Base-by-base conservation (phyloP, 768 basidiomycete genomes). In the Cubamyces sp. region DNA sequence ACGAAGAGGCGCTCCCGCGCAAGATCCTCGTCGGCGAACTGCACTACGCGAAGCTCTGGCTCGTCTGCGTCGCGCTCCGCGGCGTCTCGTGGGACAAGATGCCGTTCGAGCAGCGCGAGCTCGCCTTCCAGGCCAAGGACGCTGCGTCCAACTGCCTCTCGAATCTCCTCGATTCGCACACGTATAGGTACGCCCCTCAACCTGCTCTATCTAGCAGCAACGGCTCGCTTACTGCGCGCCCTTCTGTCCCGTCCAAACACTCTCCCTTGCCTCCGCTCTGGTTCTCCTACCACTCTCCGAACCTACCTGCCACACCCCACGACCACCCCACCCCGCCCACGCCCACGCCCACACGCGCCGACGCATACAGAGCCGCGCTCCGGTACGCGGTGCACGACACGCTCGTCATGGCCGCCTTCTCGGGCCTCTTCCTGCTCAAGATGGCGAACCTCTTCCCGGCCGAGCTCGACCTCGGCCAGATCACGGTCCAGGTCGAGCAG, bases 21-120 rank as follows among this genome's bases (percentile, higher is more conserved):
- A 95, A 93, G 76, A 87, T 98, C 50, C 85, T 97, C 21, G 87
- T 87, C 2, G 91, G 90, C 5, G 95, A 97, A 71, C 79, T 96
- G 53, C 88, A 95, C 70, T 95, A 96, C 71, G 92, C 95, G 28
- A 96, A 96, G 73, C 81, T 98, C 5, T 97, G 95, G 95, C 84
- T 96, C 34, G 90, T 95, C 21, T 97, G 95, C 71, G 89, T 96
- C 23, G 94, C 94, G 14, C 78, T 98, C 48, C 85, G 95, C 61
- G 95, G 95, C 18, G 91, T 90, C 25, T 86, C 91, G 5, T 98
- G 94, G 95, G 94, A 97, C 70, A 95, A 94, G 75, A 93, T 97
- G 89, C 87, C 93, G 3, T 93, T 91, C 62, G 95, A 97, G 74
- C 95, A 96, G 71, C 87, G 94, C 41, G 95, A 96, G 73, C 82